phyloP scores from a whole-genome alignment of 1,284 basidiomycete genomes.

The Inonotus obliquus region DNA sequence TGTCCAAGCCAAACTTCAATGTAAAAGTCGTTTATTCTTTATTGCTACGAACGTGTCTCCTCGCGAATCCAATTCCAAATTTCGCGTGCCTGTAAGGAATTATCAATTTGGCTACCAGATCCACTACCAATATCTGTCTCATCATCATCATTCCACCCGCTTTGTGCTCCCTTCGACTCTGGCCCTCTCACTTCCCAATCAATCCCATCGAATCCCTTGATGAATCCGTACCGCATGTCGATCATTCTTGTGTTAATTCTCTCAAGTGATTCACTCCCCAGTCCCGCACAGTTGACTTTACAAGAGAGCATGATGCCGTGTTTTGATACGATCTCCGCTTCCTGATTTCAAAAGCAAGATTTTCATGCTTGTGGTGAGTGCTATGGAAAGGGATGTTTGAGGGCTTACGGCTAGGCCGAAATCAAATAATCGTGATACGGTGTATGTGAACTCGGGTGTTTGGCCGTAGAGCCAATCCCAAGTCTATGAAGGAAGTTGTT shows the following conservation, averaged over 20 bases:
- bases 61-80: constrained; percentile 38
- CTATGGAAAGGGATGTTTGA: background rate
- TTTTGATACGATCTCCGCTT: constrained; percentile 47
- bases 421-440: constrained; percentile 41
- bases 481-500: constrained; percentile 40
- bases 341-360: constrained; percentile 29
- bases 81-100: constrained; percentile 23
- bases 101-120: constrained; percentile 1
- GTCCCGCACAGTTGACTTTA: constrained; percentile 30
- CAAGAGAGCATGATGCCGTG: constrained; percentile 59
- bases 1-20: no score
- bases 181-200: constrained; percentile 11
- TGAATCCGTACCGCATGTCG: constrained; percentile 46
- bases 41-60: constrained; percentile 27
- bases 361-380: background rate
- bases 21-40: no score
- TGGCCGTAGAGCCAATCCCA: constrained; percentile 96
- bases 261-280: constrained; percentile 16
- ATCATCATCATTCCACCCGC: constrained; percentile 10
- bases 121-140: background rate
- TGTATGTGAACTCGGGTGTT: constrained; percentile 87
- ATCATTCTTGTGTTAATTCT: constrained; percentile 26
- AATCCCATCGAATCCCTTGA: constrained; percentile 36
- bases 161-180: background rate
- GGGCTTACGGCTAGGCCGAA: constrained; percentile 59